Evolutionary conservation across 352 stramenopile species (phyloP), one percentile per base, ranked within the genome.

Genomic region (Globisporangium emineosum): DNA sequence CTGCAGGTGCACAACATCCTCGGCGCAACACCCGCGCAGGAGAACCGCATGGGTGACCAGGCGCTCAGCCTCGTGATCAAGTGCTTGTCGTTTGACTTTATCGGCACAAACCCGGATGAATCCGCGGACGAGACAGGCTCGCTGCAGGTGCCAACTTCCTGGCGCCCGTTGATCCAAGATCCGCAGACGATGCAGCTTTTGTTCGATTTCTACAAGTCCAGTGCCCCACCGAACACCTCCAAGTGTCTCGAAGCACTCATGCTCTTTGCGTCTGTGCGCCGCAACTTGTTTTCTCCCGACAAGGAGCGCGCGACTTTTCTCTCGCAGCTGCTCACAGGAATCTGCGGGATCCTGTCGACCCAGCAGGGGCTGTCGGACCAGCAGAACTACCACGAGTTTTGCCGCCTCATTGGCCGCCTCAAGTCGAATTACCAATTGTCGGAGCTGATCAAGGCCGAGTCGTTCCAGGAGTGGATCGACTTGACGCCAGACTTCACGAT

Each of bases 321-420:
- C 15, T 79, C 88, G 13, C 86, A 97, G 58, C 66, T 99, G 15
- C 88, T 99, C 45, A 82, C 83, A 35, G 96, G 94, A 5, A 98
- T 99, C 62, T 94, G 94, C 55, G 81, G 87, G 37, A 97, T 99
- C 56, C 78, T 99, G 32, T 83, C 82, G 42, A 96, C 96, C 45
- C 90, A 98, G 69, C 93, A 97, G 50, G 97, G 97, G n/a, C 83
- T 99, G 12, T 91, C 97, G n/a, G 93, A 99, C 67, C 92, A 98
- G 67, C 93, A 99, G 63, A 99, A 99, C 71, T 99, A 99, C 73
- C 97, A 99, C 82, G 90, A 99, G 71, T 99, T 99, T 72, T 99
- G 97, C 81, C 89, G 97, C 37, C 72, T 99, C 12, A 83, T 99
- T n/a, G 94, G 97, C 1, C 79, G 97, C 1, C 72, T 99, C 45